Conservation (phyloP, 257 asterid genomes). For the Voacanga thouarsii region DNA sequence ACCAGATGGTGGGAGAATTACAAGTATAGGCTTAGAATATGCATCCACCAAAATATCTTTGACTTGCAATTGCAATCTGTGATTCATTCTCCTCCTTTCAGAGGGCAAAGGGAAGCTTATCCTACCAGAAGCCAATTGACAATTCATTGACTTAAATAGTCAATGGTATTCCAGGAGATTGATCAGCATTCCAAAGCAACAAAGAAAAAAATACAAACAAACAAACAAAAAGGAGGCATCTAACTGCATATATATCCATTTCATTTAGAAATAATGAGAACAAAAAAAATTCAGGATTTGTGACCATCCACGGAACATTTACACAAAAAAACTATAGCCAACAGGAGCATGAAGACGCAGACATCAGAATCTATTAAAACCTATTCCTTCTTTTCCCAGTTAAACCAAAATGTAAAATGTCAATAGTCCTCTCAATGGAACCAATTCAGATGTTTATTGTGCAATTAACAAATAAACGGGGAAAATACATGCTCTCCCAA, state of each 20-base stretch:
- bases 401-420: constrained; percentile 3
- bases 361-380: constrained; percentile 10
- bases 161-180: no score
- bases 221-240: neutral
- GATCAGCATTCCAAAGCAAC: no score
- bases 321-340: constrained; percentile 5
- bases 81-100: no score
- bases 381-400: neutral
- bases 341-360: neutral
- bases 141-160: no score
- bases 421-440: constrained; percentile 7
- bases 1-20: no score
- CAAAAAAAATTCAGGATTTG: neutral
- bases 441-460: constrained; percentile 19
- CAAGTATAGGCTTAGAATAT: no score
- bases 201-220: no score
- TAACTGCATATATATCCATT: constrained; percentile 2
- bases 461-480: constrained; percentile 15
- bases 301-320: constrained; percentile 19
- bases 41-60: no score
- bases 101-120: no score
- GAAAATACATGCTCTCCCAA: constrained; percentile 13
- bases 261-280: neutral
- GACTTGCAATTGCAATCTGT: no score
- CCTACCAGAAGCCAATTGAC: no score